phyloP scores from a whole-genome alignment of 2,329 filamentous ascomycete genomes.

The Colletotrichum tanaceti region DNA sequence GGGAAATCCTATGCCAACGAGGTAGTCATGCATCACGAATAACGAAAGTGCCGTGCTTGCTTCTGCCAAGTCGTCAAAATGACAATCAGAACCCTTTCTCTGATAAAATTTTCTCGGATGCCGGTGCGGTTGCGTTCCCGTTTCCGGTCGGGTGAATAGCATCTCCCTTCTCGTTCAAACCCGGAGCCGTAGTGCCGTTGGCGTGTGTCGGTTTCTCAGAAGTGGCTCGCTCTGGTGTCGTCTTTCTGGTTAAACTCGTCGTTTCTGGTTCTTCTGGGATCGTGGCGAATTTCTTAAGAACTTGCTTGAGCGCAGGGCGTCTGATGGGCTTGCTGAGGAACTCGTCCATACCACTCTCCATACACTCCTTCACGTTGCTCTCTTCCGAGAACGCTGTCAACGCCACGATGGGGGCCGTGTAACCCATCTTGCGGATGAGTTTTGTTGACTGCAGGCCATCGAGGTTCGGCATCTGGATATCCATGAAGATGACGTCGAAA shows the following conservation, averaged over 20 bases:
- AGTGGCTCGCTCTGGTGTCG: conserved; percentile 44
- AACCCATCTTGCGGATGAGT: conserved; percentile 87
- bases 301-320: conserved; percentile 85
- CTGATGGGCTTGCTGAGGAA: conserved; percentile 83
- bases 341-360: conserved; percentile 92
- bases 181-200: conserved; percentile 9
- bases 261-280: conserved; percentile 77
- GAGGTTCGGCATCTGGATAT: conserved; percentile 94
- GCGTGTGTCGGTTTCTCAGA: conserved; percentile 42
- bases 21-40: conserved; percentile 17
- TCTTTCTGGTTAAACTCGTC: conserved; percentile 49
- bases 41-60: conserved; percentile 1
- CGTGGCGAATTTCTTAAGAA: conserved; percentile 84
- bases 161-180: conserved; percentile 28
- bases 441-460: conserved; percentile 89
- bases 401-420: conserved; percentile 88
- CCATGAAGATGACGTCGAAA: conserved; percentile 95
- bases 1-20: conserved; percentile 20
- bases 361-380: conserved; percentile 86
- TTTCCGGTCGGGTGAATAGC: conserved; percentile 16
- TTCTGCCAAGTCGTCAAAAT: conserved; percentile 20
- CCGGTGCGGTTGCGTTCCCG: conserved; percentile 12
- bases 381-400: conserved; percentile 92
- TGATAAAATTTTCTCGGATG: conserved; percentile 22
- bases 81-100: conserved; percentile 27